A percentile compares a stretch with the other conserved stretches of the same genome.
Evolutionary conservation across 2,329 filamentous ascomycete genomes (phyloP).

Genomic region (Verticillium nubilum): DNA sequence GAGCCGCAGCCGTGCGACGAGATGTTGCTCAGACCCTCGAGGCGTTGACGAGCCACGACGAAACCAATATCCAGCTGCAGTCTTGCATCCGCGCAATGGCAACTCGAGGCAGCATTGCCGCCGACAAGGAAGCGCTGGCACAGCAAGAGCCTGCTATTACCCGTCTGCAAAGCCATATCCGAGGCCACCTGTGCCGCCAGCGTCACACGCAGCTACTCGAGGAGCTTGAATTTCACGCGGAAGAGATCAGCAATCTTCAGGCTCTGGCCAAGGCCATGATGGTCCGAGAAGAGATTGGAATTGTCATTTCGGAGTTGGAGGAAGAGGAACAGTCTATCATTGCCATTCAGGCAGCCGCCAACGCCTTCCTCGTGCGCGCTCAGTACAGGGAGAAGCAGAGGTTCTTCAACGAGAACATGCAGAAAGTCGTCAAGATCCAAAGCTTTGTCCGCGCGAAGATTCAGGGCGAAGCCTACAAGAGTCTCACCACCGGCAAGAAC

Average conservation of each 20-base stretch:
- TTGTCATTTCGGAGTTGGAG: slow-evolving; percentile 70
- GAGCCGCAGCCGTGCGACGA: slow-evolving; percentile 49
- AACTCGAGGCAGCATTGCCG: slow-evolving; percentile 42
- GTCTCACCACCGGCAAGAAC: slow-evolving; percentile 90
- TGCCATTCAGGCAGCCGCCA: slow-evolving; percentile 68
- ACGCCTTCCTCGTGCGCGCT: slow-evolving; percentile 67
- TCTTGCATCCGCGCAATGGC: slow-evolving; percentile 57
- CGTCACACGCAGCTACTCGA: slow-evolving; percentile 58
- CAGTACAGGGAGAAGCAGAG: slow-evolving; percentile 79
- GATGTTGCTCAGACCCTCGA: slow-evolving; percentile 43
- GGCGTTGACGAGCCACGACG: slow-evolving; percentile 38
- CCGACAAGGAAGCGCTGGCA: slow-evolving; percentile 50
- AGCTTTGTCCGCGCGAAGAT: slow-evolving; percentile 93
- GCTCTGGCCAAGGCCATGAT: slow-evolving; percentile 74
- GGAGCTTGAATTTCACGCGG: slow-evolving; percentile 63
- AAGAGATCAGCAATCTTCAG: slow-evolving; percentile 66
- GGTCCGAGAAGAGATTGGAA: slow-evolving; percentile 66
- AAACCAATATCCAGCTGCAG: slow-evolving; percentile 48
- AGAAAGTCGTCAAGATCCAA: slow-evolving; percentile 97
- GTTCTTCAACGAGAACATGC: slow-evolving; percentile 94
- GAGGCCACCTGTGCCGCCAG: slow-evolving; percentile 61
- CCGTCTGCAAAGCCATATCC: slow-evolving; percentile 60
- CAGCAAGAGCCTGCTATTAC: slow-evolving; percentile 51
- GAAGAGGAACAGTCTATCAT: slow-evolving; percentile 73
- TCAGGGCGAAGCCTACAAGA: slow-evolving; percentile 97